phyloP scores from a whole-genome alignment of 768 basidiomycete species.

The Tulasnella sp. region DNA sequence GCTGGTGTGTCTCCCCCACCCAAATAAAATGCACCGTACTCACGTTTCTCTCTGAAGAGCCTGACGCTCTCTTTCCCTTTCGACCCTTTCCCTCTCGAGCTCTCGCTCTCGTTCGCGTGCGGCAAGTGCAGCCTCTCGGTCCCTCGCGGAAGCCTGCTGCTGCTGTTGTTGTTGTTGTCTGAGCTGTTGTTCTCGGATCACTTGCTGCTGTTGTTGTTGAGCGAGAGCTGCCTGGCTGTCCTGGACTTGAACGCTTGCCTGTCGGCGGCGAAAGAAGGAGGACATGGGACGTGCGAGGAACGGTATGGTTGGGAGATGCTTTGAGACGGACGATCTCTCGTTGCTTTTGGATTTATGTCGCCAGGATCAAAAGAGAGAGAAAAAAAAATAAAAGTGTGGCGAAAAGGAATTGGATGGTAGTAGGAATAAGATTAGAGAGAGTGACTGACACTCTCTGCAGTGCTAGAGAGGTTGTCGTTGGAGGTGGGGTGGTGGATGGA shows the following conservation, averaged over 20 bases:
- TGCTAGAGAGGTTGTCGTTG: neutral
- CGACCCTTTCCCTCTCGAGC: neutral
- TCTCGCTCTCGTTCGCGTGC: constrained; percentile 17
- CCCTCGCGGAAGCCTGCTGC: neutral
- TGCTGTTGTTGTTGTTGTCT: constrained; percentile 13
- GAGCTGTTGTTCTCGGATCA: constrained; percentile 6
- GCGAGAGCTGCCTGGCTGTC: constrained; percentile 40
- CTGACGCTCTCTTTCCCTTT: constrained; percentile 13
- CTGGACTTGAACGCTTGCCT: constrained; percentile 33
- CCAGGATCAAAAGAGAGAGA: neutral
- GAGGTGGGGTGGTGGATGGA: too few species aligned
- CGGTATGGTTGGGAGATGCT: neutral
- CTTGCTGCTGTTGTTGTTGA: constrained; percentile 28
- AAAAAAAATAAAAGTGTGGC: neutral
- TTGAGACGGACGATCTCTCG: neutral
- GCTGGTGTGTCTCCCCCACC: neutral
- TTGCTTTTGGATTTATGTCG: neutral
- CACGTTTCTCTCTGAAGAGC: neutral
- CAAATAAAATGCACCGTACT: neutral
- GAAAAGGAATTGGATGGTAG: neutral
- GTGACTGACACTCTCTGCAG: neutral
- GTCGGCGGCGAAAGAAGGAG: constrained; percentile 88
- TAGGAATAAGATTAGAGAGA: neutral
- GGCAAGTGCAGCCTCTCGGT: neutral
- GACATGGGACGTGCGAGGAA: constrained; percentile 59